Base-by-base conservation (phyloP, 2,329 filamentous ascomycete genomes). In the Exophiala aquamarina region DNA sequence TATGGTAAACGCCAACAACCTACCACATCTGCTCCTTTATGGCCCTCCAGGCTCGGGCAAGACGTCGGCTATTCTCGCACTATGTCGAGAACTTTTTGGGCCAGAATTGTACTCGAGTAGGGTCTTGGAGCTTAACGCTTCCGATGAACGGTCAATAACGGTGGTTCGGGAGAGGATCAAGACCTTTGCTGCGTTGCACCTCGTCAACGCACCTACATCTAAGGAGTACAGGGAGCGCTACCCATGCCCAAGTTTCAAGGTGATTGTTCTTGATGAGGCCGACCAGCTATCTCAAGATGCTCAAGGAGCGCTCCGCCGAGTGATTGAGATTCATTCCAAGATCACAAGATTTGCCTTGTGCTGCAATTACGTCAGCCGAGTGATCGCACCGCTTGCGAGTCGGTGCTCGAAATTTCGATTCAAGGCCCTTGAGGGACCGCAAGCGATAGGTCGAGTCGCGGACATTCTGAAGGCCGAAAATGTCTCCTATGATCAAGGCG, bases 271-370 rank as follows among this genome's bases (percentile, higher is more conserved):
- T 50, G 93, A 98, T 69, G 93, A 60, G 73, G 93, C 93, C 58
- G 93, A 99, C 67, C 93, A 87, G 58, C 97, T 99, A 92, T 98
- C 93, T 31, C 92, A 97, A 68, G 94, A 98, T 70, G 93, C 93
- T 10, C 93, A 98, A 73, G 88, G 84, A 50, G 93, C 94, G 4
- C 76, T 98, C 47, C 80, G 93, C 56, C 81, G 94, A 44, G 98
- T 93, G 2, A 99, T 99, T 93, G 93, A 99, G 72, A 95, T 90
- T 36, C 97, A 97, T 70, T 88, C 82, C 67, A 91, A 90, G 63
- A 96, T 97, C 70, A 99, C 93, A 2, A 81, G 93, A 11, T 98
- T 99, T 69, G 97, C 93, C 65, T 76, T 99, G 33, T 92, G 97
- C 49, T 98, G 94, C 72, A 99, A 99, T 71, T 98, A 98, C 62